Evolutionary conservation across 805 yeast genomes (phyloP).

Genomic region (Ogataea philodendri): DNA sequence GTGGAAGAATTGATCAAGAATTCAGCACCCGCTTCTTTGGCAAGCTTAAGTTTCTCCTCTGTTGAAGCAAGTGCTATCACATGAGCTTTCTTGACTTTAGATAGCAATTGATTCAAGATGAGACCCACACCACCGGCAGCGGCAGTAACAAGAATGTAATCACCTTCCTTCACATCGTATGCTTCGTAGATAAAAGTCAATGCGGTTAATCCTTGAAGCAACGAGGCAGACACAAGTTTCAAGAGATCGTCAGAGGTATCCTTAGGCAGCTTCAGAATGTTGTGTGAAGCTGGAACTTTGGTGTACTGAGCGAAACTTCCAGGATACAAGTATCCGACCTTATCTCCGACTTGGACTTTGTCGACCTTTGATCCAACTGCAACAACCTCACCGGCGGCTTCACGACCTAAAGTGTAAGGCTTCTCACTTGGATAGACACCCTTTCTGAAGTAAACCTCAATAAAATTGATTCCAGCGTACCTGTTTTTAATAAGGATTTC

Average conservation of each 20-base stretch:
- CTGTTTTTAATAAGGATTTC: constrained; percentile 71
- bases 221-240: constrained; percentile 56
- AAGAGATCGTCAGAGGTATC: constrained; percentile 47
- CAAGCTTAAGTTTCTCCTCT: constrained; percentile 64
- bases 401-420: constrained; percentile 71
- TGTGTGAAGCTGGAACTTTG: constrained; percentile 39
- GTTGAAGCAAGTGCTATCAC: constrained; percentile 85
- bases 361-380: constrained; percentile 59
- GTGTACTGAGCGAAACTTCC: constrained; percentile 75
- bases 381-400: constrained; percentile 67
- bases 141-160: constrained; percentile 76
- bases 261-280: constrained; percentile 48
- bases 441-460: constrained; percentile 77
- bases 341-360: constrained; percentile 63
- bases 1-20: constrained; percentile 51
- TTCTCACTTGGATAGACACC: constrained; percentile 64
- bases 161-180: constrained; percentile 64
- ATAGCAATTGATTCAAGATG: constrained; percentile 62
- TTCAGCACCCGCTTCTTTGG: constrained; percentile 75
- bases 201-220: constrained; percentile 79
- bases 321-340: constrained; percentile 54
- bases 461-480: constrained; percentile 78
- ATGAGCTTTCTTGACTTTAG: constrained; percentile 59
- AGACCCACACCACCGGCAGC: constrained; percentile 96
- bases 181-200: constrained; percentile 67